Conservation (phyloP, 805 yeast genomes). For the Monosporozyma servazzii region DNA sequence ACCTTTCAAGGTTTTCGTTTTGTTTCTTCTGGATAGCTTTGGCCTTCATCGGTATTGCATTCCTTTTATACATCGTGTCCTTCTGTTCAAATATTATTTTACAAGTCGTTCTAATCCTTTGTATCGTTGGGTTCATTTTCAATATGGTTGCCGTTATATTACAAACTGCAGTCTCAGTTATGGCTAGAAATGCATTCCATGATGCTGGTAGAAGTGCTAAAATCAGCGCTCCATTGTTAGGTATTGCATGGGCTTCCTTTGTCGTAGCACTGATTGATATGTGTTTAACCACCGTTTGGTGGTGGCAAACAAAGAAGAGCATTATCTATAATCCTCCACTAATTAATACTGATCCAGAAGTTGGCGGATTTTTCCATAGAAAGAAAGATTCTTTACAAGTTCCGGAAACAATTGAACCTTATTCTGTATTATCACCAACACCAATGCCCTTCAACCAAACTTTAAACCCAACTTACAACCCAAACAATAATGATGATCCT, state of each 20-base stretch:
- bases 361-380: conserved; percentile 9
- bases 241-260: conserved; percentile 64
- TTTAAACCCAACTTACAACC: background rate
- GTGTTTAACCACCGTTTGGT: conserved; percentile 2
- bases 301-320: conserved; percentile 1
- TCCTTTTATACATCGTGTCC: conserved; percentile 46
- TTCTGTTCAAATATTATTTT: conserved; percentile 48
- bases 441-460: conserved; percentile 1
- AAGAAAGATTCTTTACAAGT: conserved; percentile 6
- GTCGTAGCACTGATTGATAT: conserved; percentile 27
- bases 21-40: conserved; percentile 53
- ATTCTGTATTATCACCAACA: conserved; percentile 2
- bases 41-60: conserved; percentile 53
- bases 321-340: background rate
- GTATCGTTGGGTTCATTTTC: conserved; percentile 43
- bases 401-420: conserved; percentile 10
- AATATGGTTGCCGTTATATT: conserved; percentile 55
- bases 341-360: background rate
- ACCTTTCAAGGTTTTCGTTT: conserved; percentile 57
- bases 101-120: conserved; percentile 44
- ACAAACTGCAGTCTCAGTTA: conserved; percentile 68
- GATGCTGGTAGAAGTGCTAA: conserved; percentile 36
- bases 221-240: conserved; percentile 50
- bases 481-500: background rate
- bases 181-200: conserved; percentile 63